phyloP scores from a whole-genome alignment of 164 flowering plant species.

The Liquidambar formosana region DNA sequence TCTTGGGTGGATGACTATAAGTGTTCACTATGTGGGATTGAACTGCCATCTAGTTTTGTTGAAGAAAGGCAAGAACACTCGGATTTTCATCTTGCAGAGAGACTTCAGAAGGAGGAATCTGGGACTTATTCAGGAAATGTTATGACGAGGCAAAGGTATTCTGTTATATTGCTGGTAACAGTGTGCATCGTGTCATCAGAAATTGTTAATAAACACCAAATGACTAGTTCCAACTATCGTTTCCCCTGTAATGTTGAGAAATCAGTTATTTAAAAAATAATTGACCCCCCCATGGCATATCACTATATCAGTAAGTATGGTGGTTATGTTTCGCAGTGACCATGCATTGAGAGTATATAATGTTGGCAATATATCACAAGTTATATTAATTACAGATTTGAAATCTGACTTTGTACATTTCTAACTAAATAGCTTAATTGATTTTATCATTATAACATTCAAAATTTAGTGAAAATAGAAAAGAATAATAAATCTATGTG shows the following conservation, averaged over 20 bases:
- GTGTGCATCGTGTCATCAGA: too few relatives aligned
- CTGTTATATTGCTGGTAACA: too few relatives aligned
- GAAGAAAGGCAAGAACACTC: constrained; percentile 91
- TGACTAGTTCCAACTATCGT: too few relatives aligned
- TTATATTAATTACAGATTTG: neutral
- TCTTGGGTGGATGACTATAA: constrained; percentile 76
- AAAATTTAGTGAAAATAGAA: neutral
- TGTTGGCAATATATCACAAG: too few relatives aligned
- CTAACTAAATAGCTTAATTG: neutral
- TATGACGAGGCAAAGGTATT: constrained; percentile 45
- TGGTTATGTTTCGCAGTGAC: too few relatives aligned
- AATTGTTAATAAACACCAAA: too few relatives aligned
- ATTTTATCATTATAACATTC: neutral
- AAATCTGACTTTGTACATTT: neutral
- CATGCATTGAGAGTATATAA: too few relatives aligned
- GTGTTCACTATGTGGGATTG: constrained; percentile 83
- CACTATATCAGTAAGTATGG: too few relatives aligned
- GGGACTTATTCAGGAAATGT: constrained; percentile 15
- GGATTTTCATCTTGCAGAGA: constrained; percentile 88
- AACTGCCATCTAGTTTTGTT: constrained; percentile 69
- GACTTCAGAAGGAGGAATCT: constrained; percentile 76
- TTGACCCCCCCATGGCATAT: too few relatives aligned
- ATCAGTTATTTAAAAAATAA: too few relatives aligned
- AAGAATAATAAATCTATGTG: neutral
- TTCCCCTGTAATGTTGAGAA: too few relatives aligned